Base-by-base conservation (phyloP, 352 stramenopile genomes). In the Globisporangium alternatum region DNA sequence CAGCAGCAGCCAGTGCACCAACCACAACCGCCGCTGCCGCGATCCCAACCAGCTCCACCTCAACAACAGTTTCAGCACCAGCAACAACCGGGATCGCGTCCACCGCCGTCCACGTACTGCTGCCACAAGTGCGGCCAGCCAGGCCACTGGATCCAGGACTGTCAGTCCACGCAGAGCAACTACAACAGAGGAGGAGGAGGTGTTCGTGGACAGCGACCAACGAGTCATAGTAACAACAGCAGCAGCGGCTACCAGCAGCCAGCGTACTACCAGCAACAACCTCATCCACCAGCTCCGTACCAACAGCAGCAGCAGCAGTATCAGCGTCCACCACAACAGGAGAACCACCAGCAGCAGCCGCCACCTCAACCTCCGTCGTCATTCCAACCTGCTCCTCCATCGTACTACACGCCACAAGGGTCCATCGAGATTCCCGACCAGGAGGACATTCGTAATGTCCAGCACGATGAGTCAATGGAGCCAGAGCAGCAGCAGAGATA, bases 91-190 rank as follows among this genome's bases (percentile, higher is more conserved):
- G 44, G 51, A 21, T 69, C 52, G 3, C 64, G 68, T 21, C 71
- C 72, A 2, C 83, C 83, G 2, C 86, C 83, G 7, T 64, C 72
- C 4, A 83, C 77, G 25, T 95, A 95, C 33, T 74, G 83, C 54
- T 95, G 86, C 48, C 83, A 89, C 62, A 92, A 92, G 39, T 95
- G 86, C 66, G 78, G 77, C 17, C 72, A 83, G 44, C 80, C 82
- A 25, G 86, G 86, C 4, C 86, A 95, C 52, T 95, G 86, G 86
- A 93, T 93, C 43, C 80, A 92, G 25, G 68, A 91, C 17, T 94
- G 84, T 55, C 71, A 86, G 39, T 72, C 69, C 33, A 53, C 15
- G n/a, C 72, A 70, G 41, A 66, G 66, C 21, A 61, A 67, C 41
- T 49, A 61, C 43, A 15, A 43, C 37, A 43, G 37, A 17, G 37